Evolutionary conservation across 306 rosid species (phyloP), one percentile per base, ranked within the genome.

Genomic region (Crotalaria pallida): DNA sequence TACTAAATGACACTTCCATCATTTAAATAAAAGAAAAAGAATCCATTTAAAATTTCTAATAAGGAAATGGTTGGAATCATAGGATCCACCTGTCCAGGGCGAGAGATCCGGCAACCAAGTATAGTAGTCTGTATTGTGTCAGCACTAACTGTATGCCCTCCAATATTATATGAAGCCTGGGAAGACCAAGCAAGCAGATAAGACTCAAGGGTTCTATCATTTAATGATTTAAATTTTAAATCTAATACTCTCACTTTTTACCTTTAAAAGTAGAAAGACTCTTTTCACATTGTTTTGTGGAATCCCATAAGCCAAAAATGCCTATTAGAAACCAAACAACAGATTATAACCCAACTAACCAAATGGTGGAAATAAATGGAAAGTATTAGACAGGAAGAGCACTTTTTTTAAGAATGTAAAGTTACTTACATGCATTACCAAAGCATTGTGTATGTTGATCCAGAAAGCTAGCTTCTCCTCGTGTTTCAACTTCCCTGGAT

Each of bases 161-260:
- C 99, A 13, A 95, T 79, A 62, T 91, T 95, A 82, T 95, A 95
- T 58, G 97, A 96, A 80, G 99, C 99, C 99, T 95, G 91, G 58
- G 77, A 19, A 67, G 75, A 48, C 61, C 60, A 53, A 77, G 72
- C 65, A 59, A 77, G 55, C 67, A 78, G 10, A 69, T 36, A 58
- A 31, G 8, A 47, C 22, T 3, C 43, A 62, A 50, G 36, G 58
- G 44, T 55, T 59, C 45, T 24, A 60, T 58, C 67, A 44, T 50
- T 48, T 57, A 49, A 75, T 48, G 48, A 45, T 58, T 58, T n/a
- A 6, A 13, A 45, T 58, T 58, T n/a, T 8, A 13, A 49, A 53
- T 74, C 24, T 26, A 22, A 55, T 9, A 21, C 36, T 61, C 50
- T 53, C 57, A 67, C 2, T 50, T 71, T 77, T 77, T 74, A 95